Base-by-base conservation (phyloP, 2,329 filamentous ascomycete genomes). In the Phaeomoniella chlamydospora region DNA sequence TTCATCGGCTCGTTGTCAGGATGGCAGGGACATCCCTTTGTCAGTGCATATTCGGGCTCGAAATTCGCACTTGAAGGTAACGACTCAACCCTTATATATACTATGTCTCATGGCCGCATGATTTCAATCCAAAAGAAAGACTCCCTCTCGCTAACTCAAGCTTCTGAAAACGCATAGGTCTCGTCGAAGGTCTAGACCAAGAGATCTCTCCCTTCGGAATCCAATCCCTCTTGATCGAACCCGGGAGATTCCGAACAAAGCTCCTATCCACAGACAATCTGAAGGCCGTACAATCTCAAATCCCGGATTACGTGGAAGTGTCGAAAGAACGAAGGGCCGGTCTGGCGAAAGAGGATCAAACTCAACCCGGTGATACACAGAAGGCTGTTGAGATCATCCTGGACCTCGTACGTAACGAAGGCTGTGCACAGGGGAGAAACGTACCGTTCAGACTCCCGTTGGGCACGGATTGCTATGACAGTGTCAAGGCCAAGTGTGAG, bases 331-430 rank as follows among this genome's bases (percentile, higher is more conserved):
- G 14, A n/a, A 12, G 15, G 4, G 16, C n/a, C 5, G 6, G 16
- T 6, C n/a, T 34, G 15, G 4, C 16, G 13, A 33, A 17, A 15
- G 32, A 36, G 17, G 31, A 38, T 17, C 26, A 31, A 13, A 34
- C 4, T 12, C 32, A 34, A 16, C 61, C 56, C 0, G 72, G 72
- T 0, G 68, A 76, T 44, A 59, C 70, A 3, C 51, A 49, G 13
- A 73, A 73, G 55, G 72, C 65, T 0, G 54, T 56, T 3, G 57
- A 51, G 37, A 58, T 68, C 1, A 55, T 72, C 16, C 59, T 74
- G 4, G 72, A 78, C 43, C 55, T 72, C 10, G 42, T 77, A 43
- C 72, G 66, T 5, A 55, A 55, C 31, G 61, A 55, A 2, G 72
- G 71, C 0, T 54, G 56, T 15, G 68, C 59, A 15, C 48, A 52